Evolutionary conservation across 83 land plant genomes (phyloP).

Genomic region (Thuja plicata): DNA sequence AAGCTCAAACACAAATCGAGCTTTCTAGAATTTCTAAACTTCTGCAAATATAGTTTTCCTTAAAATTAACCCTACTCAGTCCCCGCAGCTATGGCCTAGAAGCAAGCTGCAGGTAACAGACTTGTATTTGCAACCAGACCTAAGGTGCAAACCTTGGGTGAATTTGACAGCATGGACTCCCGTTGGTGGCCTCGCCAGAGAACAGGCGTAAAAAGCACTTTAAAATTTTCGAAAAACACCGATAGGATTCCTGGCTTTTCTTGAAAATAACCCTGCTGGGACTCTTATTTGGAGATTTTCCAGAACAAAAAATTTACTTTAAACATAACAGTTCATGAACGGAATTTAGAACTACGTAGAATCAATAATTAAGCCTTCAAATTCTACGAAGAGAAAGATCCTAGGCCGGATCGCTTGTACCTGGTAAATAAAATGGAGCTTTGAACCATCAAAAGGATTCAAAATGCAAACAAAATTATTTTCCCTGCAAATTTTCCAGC

Average conservation of each 20-base stretch:
- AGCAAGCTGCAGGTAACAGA: neutral
- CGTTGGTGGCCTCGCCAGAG: neutral
- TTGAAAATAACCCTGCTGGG: neutral
- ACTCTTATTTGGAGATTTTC: neutral
- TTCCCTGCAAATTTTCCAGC: conserved; percentile 17
- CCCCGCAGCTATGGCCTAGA: neutral
- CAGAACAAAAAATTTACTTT: neutral
- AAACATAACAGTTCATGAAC: neutral
- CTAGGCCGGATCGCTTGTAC: neutral
- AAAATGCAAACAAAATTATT: conserved; percentile 1
- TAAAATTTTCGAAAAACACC: neutral
- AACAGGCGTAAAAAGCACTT: neutral
- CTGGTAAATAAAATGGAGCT: conserved; percentile 6
- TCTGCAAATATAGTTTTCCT: neutral
- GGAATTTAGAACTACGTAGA: neutral
- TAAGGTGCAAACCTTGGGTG: neutral
- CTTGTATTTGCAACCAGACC: neutral
- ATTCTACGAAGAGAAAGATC: neutral
- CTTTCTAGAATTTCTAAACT: neutral
- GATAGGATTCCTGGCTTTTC: neutral
- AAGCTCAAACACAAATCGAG: neutral
- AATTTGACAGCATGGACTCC: neutral
- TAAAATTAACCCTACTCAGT: neutral
- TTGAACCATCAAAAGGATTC: neutral
- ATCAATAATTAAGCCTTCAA: neutral